These are phyloP conservation scores for Arabidopsis arenosa DNA, from an alignment of 345 rosid genomes.

Conservation along the genomic window DNA sequence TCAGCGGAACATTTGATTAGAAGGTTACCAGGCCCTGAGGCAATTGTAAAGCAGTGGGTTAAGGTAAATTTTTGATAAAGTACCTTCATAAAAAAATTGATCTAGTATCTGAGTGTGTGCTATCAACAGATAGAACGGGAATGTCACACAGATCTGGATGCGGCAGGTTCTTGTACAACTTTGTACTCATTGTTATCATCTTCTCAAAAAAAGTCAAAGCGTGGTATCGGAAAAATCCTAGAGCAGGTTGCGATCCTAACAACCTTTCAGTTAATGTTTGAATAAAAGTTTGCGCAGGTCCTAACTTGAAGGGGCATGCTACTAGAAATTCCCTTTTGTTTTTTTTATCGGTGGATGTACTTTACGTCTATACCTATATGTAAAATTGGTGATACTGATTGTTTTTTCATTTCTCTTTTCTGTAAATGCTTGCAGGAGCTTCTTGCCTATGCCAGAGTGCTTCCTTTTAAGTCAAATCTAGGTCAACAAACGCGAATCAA, in stretches of 20 bases:
- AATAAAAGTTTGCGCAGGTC: background rate
- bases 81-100: slow-evolving; percentile 1
- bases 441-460: slow-evolving; percentile 65
- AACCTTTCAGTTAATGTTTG: slow-evolving; percentile 18
- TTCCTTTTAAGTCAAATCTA: slow-evolving; percentile 53
- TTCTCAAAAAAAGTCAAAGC: slow-evolving; percentile 51
- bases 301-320: slow-evolving; percentile 15
- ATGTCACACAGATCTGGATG: slow-evolving; percentile 46
- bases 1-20: slow-evolving; percentile 57
- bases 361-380: background rate
- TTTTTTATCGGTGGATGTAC: slow-evolving; percentile 11
- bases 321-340: background rate
- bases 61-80: slow-evolving; percentile 61
- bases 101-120: slow-evolving; percentile 45
- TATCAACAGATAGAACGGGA: slow-evolving; percentile 64
- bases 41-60: slow-evolving; percentile 88
- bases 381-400: slow-evolving; percentile 29
- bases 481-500: slow-evolving; percentile 61
- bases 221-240: slow-evolving; percentile 59
- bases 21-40: slow-evolving; percentile 61
- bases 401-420: slow-evolving; percentile 18
- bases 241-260: slow-evolving; percentile 72
- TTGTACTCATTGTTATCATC: slow-evolving; percentile 61
- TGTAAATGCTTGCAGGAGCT: slow-evolving; percentile 65
- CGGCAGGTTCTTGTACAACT: slow-evolving; percentile 50